These are phyloP conservation scores for Carallia brachiata DNA, from an alignment of 345 rosid species.

Conservation along the genomic window DNA sequence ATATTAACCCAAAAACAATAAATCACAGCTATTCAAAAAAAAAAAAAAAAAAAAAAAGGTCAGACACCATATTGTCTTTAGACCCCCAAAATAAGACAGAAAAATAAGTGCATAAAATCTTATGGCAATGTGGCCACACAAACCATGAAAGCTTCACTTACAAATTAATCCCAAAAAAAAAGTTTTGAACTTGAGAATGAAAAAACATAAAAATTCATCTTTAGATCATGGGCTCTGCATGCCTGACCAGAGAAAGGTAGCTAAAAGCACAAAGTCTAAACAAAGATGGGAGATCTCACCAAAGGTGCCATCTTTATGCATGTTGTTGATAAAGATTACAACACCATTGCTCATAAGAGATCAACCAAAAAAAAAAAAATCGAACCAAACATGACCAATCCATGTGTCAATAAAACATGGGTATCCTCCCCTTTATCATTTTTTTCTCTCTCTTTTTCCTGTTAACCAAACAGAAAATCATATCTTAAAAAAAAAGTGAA, in stretches of 20 bases:
- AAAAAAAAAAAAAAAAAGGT: not conserved
- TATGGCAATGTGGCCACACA: not conserved
- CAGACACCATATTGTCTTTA: not conserved
- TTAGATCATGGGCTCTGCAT: conserved; percentile 15
- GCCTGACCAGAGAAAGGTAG: conserved; percentile 13
- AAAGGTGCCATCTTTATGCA: not conserved
- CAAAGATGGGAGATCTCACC: conserved; percentile 3
- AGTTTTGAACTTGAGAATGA: not conserved
- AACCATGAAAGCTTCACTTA: not conserved
- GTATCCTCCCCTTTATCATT: not conserved
- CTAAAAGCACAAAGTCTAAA: not conserved
- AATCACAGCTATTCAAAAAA: not conserved
- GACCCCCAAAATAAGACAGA: not conserved
- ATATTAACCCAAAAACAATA: not conserved
- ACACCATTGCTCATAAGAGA: conserved; percentile 18
- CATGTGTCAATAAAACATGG: conserved; percentile 9
- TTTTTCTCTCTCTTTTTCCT: not conserved
- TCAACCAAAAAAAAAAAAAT: not conserved
- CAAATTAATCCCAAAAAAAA: not conserved
- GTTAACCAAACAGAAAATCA: conserved; percentile 13
- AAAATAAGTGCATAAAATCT: not conserved
- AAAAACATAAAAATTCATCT: not conserved
- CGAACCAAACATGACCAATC: conserved; percentile 7
- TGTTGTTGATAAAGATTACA: not conserved
- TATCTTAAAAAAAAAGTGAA: conserved; percentile 10